phyloP scores from a whole-genome alignment of 2,329 filamentous ascomycete species.

The Keithomyces neogunnii region DNA sequence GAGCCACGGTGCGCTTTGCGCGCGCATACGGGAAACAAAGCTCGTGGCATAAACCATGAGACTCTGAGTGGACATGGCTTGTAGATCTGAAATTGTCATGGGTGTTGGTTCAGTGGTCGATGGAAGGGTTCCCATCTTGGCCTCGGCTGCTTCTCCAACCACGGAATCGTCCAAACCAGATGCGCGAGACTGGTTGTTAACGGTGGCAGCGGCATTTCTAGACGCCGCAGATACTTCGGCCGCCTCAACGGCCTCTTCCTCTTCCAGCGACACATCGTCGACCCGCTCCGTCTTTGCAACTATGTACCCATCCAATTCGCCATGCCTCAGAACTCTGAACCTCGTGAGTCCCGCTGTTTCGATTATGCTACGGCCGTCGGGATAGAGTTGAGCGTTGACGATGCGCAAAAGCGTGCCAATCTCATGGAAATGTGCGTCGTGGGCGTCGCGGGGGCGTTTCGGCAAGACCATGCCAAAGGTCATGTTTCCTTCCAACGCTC shows the following conservation, averaged over 20 bases:
- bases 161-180: not conserved
- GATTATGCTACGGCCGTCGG: slow-evolving; percentile 74
- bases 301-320: slow-evolving; percentile 65
- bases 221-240: slow-evolving; percentile 37
- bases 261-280: slow-evolving; percentile 72
- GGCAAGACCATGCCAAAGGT: slow-evolving; percentile 83
- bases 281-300: slow-evolving; percentile 69
- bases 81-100: slow-evolving; percentile 10
- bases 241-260: slow-evolving; percentile 71
- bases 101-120: not conserved
- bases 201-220: not conserved
- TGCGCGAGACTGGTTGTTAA: not conserved
- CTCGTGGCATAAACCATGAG: slow-evolving; percentile 56
- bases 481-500: slow-evolving; percentile 62
- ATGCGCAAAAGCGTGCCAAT: slow-evolving; percentile 76
- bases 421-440: slow-evolving; percentile 48
- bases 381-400: slow-evolving; percentile 61
- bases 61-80: slow-evolving; percentile 57
- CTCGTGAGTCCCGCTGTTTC: slow-evolving; percentile 70
- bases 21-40: slow-evolving; percentile 63
- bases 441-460: slow-evolving; percentile 37
- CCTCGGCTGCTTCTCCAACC: not conserved
- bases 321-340: slow-evolving; percentile 62
- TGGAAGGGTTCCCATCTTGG: not conserved
- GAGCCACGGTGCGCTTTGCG: slow-evolving; percentile 65